phyloP scores from a whole-genome alignment of 2,329 filamentous ascomycete species.

The Aquanectria penicillioides region DNA sequence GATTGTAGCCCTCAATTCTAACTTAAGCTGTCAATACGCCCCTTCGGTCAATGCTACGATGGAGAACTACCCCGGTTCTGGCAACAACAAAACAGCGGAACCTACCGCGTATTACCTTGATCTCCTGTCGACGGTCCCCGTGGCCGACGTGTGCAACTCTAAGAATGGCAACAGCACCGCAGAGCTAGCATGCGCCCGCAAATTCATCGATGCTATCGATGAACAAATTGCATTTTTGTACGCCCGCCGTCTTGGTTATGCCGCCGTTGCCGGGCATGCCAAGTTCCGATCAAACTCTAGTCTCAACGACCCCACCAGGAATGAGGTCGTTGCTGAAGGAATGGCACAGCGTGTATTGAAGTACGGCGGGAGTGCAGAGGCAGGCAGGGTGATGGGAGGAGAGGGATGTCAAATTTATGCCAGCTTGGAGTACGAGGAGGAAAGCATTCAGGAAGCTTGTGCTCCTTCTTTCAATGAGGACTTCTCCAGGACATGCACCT shows the following conservation, averaged over 20 bases:
- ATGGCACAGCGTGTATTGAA: slow-evolving; percentile 28
- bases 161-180: background rate
- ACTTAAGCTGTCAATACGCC: background rate
- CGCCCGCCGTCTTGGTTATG: slow-evolving; percentile 26
- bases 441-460: slow-evolving; percentile 5
- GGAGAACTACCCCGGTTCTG: background rate
- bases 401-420: slow-evolving; percentile 31
- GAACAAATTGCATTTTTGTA: slow-evolving; percentile 31
- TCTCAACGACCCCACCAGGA: slow-evolving; percentile 26
- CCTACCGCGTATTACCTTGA: slow-evolving; percentile 11
- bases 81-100: background rate
- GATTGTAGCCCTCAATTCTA: background rate
- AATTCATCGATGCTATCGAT: slow-evolving; percentile 30
- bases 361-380: slow-evolving; percentile 25
- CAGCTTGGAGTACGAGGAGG: slow-evolving; percentile 27
- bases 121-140: slow-evolving; percentile 12
- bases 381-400: slow-evolving; percentile 26
- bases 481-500: background rate
- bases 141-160: slow-evolving; percentile 15
- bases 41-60: background rate
- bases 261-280: slow-evolving; percentile 25
- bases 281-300: slow-evolving; percentile 10
- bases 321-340: slow-evolving; percentile 20
- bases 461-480: background rate
- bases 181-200: slow-evolving; percentile 20